phyloP scores from a whole-genome alignment of 176 grass and related monocot genomes.

The Urochloa ruziziensis region DNA sequence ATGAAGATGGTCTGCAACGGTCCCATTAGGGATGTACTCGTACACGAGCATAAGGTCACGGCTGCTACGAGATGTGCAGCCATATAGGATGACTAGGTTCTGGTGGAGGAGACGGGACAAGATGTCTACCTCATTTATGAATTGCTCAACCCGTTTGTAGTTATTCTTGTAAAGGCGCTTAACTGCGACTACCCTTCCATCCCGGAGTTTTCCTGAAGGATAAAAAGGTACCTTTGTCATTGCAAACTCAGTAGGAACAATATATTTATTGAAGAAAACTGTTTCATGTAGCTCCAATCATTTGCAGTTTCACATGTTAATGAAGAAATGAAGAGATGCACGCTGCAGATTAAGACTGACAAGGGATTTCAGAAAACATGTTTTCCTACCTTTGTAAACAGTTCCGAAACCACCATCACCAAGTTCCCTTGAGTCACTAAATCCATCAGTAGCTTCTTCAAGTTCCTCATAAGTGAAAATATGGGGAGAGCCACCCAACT shows the following conservation, averaged over 20 bases:
- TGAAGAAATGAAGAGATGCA: not conserved
- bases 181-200: conserved; percentile 80
- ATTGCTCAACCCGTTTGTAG: conserved; percentile 68
- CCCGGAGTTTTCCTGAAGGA: conserved; percentile 59
- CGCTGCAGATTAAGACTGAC: not conserved
- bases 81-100: conserved; percentile 81
- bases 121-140: conserved; percentile 83
- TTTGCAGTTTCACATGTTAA: not conserved
- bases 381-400: conserved; percentile 71
- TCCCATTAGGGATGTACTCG: conserved; percentile 82
- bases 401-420: conserved; percentile 89
- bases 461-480: conserved; percentile 86
- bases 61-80: conserved; percentile 70
- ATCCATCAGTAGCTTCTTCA: conserved; percentile 67
- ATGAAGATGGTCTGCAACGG: conserved; percentile 90
- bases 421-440: conserved; percentile 66
- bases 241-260: not conserved
- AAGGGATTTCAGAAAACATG: not conserved
- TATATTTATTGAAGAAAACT: not conserved
- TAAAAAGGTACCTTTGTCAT: not conserved
- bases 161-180: conserved; percentile 84
- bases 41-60: conserved; percentile 78
- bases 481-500: conserved; percentile 44
- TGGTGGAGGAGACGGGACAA: conserved; percentile 65
- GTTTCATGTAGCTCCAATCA: not conserved